These are phyloP conservation scores for Fusarium sp. DNA, from an alignment of 2,329 filamentous ascomycete species.

Conservation along the genomic window DNA sequence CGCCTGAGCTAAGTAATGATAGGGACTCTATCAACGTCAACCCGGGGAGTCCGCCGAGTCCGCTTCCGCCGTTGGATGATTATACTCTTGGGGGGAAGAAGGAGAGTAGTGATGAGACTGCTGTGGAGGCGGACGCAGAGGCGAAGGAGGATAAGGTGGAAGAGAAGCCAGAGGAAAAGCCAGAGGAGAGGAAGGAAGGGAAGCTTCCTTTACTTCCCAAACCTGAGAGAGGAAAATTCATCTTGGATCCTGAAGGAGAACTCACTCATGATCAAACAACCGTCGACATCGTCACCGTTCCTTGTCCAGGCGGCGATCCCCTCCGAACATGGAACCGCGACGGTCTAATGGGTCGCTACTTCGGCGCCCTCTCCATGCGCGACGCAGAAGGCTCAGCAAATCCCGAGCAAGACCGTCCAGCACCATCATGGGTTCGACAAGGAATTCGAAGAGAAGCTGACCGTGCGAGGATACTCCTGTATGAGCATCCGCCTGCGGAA, in stretches of 20 bases:
- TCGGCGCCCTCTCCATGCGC: conserved; percentile 53
- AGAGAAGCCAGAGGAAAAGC: conserved; percentile 5
- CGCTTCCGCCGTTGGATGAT: conserved; percentile 33
- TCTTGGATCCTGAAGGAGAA: conserved; percentile 48
- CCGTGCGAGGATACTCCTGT: conserved; percentile 60
- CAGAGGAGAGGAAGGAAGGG: conserved; percentile 6
- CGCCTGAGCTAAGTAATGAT: conserved; percentile 33
- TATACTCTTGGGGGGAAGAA: conserved; percentile 19
- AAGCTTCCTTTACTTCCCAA: conserved; percentile 1
- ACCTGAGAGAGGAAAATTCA: conserved; percentile 41
- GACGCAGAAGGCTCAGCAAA: conserved; percentile 44
- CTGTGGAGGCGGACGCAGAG: not conserved
- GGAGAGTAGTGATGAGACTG: conserved; percentile 8
- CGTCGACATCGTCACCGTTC: conserved; percentile 62
- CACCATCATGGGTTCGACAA: conserved; percentile 61
- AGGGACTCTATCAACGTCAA: conserved; percentile 43
- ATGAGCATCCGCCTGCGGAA: conserved; percentile 55
- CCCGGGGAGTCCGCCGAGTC: conserved; percentile 41
- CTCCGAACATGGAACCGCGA: conserved; percentile 63
- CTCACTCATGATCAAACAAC: conserved; percentile 59
- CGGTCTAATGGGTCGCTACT: conserved; percentile 57
- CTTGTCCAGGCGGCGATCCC: conserved; percentile 61
- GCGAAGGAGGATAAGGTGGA: not conserved
- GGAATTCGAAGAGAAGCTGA: conserved; percentile 58
- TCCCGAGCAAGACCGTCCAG: conserved; percentile 34